Conservation (phyloP, 2,329 filamentous ascomycete genomes). For the Bisporella sp. region DNA sequence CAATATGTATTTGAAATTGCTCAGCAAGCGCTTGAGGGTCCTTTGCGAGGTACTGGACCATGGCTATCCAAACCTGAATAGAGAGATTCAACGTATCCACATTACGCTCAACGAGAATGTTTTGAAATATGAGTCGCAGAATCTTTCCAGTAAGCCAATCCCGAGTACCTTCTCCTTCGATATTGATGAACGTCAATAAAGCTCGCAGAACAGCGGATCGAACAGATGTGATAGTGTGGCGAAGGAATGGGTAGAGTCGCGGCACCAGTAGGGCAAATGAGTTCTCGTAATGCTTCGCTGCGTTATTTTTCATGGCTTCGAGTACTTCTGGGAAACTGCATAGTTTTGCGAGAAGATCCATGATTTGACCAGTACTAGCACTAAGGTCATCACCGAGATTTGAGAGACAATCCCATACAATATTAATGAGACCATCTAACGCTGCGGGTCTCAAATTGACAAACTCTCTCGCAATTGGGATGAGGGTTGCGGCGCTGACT, state of each 20-base stretch:
- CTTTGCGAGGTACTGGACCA: conserved; percentile 61
- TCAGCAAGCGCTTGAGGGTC: conserved; percentile 57
- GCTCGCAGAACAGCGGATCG: conserved; percentile 89
- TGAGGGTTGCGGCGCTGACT: conserved; percentile 93
- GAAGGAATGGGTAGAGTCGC: conserved; percentile 88
- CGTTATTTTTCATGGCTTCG: conserved; percentile 88
- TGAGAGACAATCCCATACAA: conserved; percentile 95
- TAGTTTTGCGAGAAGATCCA: conserved; percentile 93
- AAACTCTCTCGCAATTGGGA: conserved; percentile 93
- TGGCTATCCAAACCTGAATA: conserved; percentile 76
- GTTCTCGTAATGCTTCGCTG: conserved; percentile 72
- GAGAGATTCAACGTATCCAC: conserved; percentile 76
- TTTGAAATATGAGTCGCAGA: conserved; percentile 86
- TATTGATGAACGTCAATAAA: conserved; percentile 83
- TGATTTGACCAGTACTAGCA: conserved; percentile 94
- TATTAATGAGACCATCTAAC: conserved; percentile 77
- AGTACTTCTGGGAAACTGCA: conserved; percentile 92
- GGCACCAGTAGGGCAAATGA: conserved; percentile 92
- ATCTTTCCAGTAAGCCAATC: conserved; percentile 91
- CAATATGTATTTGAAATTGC: conserved; percentile 69
- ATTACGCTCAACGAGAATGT: conserved; percentile 88
- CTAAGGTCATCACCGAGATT: conserved; percentile 96
- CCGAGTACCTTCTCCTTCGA: conserved; percentile 71
- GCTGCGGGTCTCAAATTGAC: conserved; percentile 75
- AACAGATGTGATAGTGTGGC: conserved; percentile 95